phyloP scores from a whole-genome alignment of 495 filamentous ascomycete genomes.

The Penicillium longicatenatum region DNA sequence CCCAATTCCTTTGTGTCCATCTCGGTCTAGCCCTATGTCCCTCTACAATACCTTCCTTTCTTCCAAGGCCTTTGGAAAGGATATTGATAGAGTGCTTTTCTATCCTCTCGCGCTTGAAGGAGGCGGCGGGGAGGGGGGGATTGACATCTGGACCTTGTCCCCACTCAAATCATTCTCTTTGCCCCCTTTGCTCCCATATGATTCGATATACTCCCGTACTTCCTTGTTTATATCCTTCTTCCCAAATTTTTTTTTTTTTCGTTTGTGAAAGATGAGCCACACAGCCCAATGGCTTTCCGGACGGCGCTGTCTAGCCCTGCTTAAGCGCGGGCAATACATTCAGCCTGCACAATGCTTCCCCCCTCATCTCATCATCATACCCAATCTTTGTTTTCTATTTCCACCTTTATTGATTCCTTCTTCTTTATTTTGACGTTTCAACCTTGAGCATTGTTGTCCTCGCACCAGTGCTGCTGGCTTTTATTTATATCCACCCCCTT shows the following conservation, averaged over 20 bases:
- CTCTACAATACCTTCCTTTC: background rate
- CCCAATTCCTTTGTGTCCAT: background rate
- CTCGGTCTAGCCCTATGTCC: background rate
- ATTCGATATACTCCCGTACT: background rate
- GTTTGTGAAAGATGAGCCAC: slow-evolving; percentile 2
- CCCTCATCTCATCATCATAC: background rate
- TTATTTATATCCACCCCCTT: background rate
- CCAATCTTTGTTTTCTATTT: background rate
- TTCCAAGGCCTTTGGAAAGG: background rate
- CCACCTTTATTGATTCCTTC: background rate
- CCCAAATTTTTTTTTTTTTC: background rate
- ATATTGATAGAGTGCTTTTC: background rate
- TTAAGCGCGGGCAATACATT: slow-evolving; percentile 6
- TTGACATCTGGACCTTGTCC: background rate
- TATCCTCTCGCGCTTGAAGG: background rate
- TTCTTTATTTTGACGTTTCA: background rate
- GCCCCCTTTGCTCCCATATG: background rate
- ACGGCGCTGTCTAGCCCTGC: slow-evolving; percentile 2
- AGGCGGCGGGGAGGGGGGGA: background rate
- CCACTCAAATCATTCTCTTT: background rate
- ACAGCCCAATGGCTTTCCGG: slow-evolving; percentile 2
- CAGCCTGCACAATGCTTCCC: background rate
- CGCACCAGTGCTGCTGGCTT: background rate
- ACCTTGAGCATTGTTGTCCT: background rate
- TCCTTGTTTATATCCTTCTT: background rate